Conservation (phyloP, 495 filamentous ascomycete species). For the Neurospora sp. region DNA sequence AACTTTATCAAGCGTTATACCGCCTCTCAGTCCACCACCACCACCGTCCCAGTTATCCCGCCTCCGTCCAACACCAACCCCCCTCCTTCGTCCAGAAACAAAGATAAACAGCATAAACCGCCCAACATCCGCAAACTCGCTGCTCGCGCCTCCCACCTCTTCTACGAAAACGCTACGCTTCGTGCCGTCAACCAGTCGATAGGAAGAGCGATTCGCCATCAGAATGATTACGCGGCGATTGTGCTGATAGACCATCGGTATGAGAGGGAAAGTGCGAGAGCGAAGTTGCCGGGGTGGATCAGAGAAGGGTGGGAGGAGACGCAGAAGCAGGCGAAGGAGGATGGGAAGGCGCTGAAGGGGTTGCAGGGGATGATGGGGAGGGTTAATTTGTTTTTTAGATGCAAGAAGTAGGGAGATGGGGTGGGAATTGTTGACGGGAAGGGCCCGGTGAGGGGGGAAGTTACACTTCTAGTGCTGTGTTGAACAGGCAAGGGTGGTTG, state of each 20-base stretch:
- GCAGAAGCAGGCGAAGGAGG: slow-evolving; percentile 18
- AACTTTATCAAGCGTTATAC: slow-evolving; percentile 41
- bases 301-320: slow-evolving; percentile 32
- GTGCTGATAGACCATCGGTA: slow-evolving; percentile 77
- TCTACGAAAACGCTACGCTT: slow-evolving; percentile 95
- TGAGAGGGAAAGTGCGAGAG: slow-evolving; percentile 52
- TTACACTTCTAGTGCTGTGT: too few relatives aligned
- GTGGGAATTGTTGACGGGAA: neutral
- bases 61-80: neutral
- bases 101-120: neutral
- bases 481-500: neutral
- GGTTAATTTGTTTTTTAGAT: slow-evolving; percentile 47
- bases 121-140: neutral
- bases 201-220: slow-evolving; percentile 83
- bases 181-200: slow-evolving; percentile 94
- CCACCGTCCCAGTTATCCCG: slow-evolving; percentile 27
- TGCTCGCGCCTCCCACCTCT: slow-evolving; percentile 28
- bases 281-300: slow-evolving; percentile 88
- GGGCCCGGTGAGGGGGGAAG: neutral
- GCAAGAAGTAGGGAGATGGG: slow-evolving; percentile 20
- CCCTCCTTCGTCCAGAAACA: neutral
- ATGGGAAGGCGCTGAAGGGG: slow-evolving; percentile 34
- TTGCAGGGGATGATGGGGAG: slow-evolving; percentile 45
- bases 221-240: slow-evolving; percentile 81
- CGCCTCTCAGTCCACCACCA: slow-evolving; percentile 4